These are phyloP conservation scores for Diplocarpon rosae DNA, from an alignment of 2,329 filamentous ascomycete genomes.

Conservation along the genomic window DNA sequence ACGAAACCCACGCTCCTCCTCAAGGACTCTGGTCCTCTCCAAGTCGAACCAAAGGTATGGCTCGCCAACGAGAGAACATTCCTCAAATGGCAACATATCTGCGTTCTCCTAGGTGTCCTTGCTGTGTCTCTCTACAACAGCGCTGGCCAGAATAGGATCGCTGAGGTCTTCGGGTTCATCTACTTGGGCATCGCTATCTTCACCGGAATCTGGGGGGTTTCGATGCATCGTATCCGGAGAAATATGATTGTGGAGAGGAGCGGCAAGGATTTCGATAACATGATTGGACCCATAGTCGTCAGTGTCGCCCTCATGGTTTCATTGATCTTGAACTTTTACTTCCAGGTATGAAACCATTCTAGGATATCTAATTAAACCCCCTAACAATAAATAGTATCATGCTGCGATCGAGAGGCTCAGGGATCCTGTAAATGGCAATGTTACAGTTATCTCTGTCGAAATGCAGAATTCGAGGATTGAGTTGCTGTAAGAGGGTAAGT, in stretches of 20 bases:
- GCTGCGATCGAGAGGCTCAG: constrained; percentile 15
- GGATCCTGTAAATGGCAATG: constrained; percentile 4
- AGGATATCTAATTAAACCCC: too few relatives aligned
- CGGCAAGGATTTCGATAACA: constrained; percentile 86
- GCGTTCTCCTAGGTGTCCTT: constrained; percentile 72
- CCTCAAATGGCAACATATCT: constrained; percentile 97
- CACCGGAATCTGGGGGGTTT: constrained; percentile 78
- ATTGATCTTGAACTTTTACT: constrained; percentile 57
- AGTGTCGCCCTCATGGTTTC: constrained; percentile 69
- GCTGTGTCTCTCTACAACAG: constrained; percentile 83
- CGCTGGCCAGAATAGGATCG: constrained; percentile 67
- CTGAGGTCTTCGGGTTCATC: constrained; percentile 65
- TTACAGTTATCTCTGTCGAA: background rate
- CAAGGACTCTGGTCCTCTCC: constrained; percentile 85
- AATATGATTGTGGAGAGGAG: constrained; percentile 75
- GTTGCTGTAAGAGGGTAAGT: background rate
- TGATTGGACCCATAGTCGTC: constrained; percentile 74
- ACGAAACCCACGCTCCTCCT: constrained; percentile 76
- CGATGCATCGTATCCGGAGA: constrained; percentile 64
- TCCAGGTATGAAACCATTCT: constrained; percentile 3
- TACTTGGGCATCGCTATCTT: constrained; percentile 78
- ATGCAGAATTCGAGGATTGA: background rate
- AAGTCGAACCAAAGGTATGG: constrained; percentile 97
- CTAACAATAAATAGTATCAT: constrained; percentile 18
- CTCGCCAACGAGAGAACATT: constrained; percentile 97